phyloP scores from a whole-genome alignment of 495 filamentous ascomycete genomes.

The Penicillium arizonense region DNA sequence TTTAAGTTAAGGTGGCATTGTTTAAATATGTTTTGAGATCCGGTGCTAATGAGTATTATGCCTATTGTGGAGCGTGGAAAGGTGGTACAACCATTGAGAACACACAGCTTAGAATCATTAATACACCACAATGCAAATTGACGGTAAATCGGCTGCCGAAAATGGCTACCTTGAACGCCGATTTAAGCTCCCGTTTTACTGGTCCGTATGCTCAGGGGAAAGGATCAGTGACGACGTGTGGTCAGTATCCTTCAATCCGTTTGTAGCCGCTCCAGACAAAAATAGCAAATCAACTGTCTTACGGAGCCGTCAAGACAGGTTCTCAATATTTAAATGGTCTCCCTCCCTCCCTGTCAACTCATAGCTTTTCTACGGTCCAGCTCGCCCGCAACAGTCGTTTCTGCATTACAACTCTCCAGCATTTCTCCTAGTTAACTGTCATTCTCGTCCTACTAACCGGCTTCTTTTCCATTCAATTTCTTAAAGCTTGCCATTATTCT shows the following conservation, averaged over 20 bases:
- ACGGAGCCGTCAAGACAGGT: neutral
- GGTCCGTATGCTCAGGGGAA: neutral
- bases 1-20: too few species aligned
- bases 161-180: neutral
- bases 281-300: neutral
- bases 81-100: too few species aligned
- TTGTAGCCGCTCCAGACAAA: neutral
- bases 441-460: neutral
- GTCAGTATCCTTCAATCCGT: neutral
- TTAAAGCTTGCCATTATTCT: neutral
- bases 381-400: neutral
- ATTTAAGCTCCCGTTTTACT: neutral
- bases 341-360: neutral
- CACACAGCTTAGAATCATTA: too few species aligned
- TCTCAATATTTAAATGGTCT: neutral
- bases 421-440: neutral
- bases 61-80: too few species aligned
- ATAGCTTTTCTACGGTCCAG: neutral
- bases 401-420: neutral
- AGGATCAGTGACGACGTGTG: neutral
- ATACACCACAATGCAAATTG: neutral
- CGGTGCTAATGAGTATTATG: too few species aligned
- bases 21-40: too few species aligned
- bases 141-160: neutral
- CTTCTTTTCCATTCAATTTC: slow-evolving; percentile 3